Conservation (phyloP, 495 filamentous ascomycete species). For the Lichina pygmaea region DNA sequence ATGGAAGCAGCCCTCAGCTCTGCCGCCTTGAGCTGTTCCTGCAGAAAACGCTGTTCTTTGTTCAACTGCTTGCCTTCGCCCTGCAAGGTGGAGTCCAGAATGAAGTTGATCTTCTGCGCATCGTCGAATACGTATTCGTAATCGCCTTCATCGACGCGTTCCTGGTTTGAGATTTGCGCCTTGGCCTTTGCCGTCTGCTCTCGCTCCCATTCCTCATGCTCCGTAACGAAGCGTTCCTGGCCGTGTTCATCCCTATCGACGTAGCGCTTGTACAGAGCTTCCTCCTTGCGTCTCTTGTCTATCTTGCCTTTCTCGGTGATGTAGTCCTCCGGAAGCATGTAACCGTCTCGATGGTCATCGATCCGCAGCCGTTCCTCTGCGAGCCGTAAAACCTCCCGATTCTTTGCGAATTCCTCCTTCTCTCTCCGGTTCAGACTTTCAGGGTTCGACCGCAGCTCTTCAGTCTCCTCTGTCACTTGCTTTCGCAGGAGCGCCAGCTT, state of each 20-base stretch:
- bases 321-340: slow-evolving; percentile 82
- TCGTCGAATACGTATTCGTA: slow-evolving; percentile 93
- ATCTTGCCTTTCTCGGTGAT: slow-evolving; percentile 83
- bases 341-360: slow-evolving; percentile 81
- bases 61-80: slow-evolving; percentile 41
- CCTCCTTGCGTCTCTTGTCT: slow-evolving; percentile 69
- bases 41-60: slow-evolving; percentile 50
- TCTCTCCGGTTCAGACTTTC: slow-evolving; percentile 41
- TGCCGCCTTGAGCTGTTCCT: slow-evolving; percentile 58
- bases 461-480: slow-evolving; percentile 76
- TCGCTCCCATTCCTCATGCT: slow-evolving; percentile 87
- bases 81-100: slow-evolving; percentile 42
- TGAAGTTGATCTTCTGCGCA: slow-evolving; percentile 64
- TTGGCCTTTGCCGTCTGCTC: slow-evolving; percentile 80
- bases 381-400: slow-evolving; percentile 60
- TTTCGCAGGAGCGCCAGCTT: slow-evolving; percentile 58
- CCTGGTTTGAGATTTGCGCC: slow-evolving; percentile 49
- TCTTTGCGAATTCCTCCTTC: slow-evolving; percentile 75
- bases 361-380: slow-evolving; percentile 73
- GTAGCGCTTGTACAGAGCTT: slow-evolving; percentile 72
- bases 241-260: slow-evolving; percentile 73
- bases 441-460: slow-evolving; percentile 54
- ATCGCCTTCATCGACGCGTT: slow-evolving; percentile 58
- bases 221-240: slow-evolving; percentile 72
- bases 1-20: slow-evolving; percentile 68